phyloP scores from a whole-genome alignment of 441 rosid species.

The Gossypium lobatum region DNA sequence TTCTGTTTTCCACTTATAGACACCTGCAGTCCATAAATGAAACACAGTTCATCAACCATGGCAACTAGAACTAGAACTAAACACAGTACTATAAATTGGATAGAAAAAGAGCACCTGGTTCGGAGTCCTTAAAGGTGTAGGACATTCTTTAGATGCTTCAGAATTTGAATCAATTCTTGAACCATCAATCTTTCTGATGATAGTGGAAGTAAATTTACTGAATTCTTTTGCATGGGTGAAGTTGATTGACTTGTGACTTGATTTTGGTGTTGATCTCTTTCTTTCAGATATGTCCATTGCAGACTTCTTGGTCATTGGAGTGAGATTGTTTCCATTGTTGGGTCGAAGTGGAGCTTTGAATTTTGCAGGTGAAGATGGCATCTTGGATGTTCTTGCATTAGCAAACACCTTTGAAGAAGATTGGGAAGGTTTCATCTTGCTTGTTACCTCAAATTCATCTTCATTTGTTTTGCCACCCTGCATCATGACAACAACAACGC shows the following conservation, averaged over 20 bases:
- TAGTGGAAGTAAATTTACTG: conserved; percentile 34
- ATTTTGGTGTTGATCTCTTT: conserved; percentile 28
- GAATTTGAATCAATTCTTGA: conserved; percentile 37
- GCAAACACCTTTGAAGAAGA: conserved; percentile 20
- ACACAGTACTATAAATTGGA: neutral
- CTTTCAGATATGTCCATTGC: conserved; percentile 17
- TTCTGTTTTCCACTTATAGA: conserved; percentile 28
- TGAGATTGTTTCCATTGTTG: conserved; percentile 26
- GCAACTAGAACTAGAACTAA: neutral
- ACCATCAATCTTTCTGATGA: conserved; percentile 50
- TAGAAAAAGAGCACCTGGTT: conserved; percentile 29
- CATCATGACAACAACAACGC: conserved; percentile 11
- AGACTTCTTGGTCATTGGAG: conserved; percentile 26
- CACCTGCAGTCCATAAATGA: conserved; percentile 30
- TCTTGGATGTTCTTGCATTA: conserved; percentile 18
- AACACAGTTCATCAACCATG: conserved; percentile 9
- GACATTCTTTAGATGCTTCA: conserved; percentile 43
- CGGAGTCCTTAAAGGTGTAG: conserved; percentile 64
- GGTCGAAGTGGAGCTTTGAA: conserved; percentile 12
- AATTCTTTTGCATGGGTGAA: conserved; percentile 39
- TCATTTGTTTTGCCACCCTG: conserved; percentile 23
- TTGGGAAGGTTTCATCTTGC: conserved; percentile 29
- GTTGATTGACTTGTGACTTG: conserved; percentile 22
- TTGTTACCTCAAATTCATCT: conserved; percentile 23
- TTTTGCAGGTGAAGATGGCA: conserved; percentile 31